A percentile compares a stretch with the other conserved stretches of the same genome.
These are phyloP conservation scores for Erysimum cheiri DNA, from an alignment of 441 rosid species.

Conservation along the genomic window DNA sequence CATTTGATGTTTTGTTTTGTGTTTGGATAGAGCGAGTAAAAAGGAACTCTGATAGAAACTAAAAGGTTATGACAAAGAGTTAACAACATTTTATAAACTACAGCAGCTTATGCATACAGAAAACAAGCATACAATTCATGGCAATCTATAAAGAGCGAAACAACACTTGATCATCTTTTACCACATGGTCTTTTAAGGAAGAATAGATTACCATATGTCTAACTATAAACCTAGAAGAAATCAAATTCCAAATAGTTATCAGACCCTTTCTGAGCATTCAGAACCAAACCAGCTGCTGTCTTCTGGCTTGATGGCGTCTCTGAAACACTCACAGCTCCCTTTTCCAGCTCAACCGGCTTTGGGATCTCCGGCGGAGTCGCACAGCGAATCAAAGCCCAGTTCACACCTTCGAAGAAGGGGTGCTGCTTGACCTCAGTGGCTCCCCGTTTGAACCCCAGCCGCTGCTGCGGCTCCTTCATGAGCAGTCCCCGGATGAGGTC, in stretches of 20 bases:
- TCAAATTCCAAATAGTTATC: conserved; percentile 95
- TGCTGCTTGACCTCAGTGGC: conserved; percentile 96
- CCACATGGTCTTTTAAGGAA: conserved; percentile 34
- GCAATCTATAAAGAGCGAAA: conserved; percentile 50
- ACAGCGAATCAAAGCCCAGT: conserved; percentile 96
- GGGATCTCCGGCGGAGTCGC: conserved; percentile 95
- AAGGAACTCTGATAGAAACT: conserved; percentile 20
- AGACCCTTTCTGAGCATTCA: conserved; percentile 63
- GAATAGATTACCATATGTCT: conserved; percentile 33
- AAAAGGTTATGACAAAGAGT: conserved; percentile 27
- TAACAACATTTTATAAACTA: conserved; percentile 34
- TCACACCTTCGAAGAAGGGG: conserved; percentile 92
- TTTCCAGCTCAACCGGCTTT: conserved; percentile 74
- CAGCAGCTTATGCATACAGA: conserved; percentile 24
- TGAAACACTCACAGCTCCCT: conserved; percentile 51
- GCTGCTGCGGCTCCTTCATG: conserved; percentile 87
- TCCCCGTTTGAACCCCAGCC: conserved; percentile 87
- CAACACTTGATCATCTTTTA: conserved; percentile 44
- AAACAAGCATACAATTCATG: conserved; percentile 53
- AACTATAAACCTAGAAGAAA: conserved; percentile 72
- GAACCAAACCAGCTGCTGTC: conserved; percentile 44
- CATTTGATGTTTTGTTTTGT: conserved; percentile 20
- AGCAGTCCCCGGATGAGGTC: conserved; percentile 86
- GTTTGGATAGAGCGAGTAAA: conserved; percentile 30
- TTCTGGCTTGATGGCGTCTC: conserved; percentile 62